These are phyloP conservation scores for Taxillus chinensis DNA, from an alignment of 164 flowering plant genomes.

Conservation along the genomic window DNA sequence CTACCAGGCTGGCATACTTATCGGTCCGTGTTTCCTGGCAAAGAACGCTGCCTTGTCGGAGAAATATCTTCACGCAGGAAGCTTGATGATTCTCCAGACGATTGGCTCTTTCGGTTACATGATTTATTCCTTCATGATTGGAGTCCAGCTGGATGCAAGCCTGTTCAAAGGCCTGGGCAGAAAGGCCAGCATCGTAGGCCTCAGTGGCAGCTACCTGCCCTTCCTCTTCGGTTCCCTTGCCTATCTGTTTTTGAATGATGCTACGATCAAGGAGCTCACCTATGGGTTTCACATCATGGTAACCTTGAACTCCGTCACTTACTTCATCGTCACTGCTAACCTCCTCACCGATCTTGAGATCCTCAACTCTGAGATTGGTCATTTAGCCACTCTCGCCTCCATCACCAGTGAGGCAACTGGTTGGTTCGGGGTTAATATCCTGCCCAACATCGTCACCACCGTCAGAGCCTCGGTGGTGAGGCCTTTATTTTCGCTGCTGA, in stretches of 20 bases:
- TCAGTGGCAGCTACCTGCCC: not conserved
- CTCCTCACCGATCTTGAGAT: not conserved
- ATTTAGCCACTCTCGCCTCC: slow-evolving; percentile 6
- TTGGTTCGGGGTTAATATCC: not conserved
- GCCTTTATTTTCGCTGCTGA: not conserved
- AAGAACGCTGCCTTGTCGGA: not conserved
- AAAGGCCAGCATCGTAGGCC: not conserved
- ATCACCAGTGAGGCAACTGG: not conserved
- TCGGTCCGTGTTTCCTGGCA: not conserved
- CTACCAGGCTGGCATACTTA: not conserved
- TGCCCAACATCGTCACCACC: not conserved
- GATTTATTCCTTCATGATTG: not conserved
- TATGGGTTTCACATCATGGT: not conserved
- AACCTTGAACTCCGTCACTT: not conserved
- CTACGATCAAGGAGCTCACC: not conserved
- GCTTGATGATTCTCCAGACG: not conserved
- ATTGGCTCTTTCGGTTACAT: not conserved
- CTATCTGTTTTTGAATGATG: not conserved
- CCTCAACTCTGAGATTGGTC: not conserved
- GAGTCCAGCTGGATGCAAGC: not conserved
- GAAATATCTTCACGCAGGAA: not conserved
- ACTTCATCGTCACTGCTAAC: not conserved
- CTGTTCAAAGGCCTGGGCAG: not conserved
- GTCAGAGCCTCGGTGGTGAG: not conserved
- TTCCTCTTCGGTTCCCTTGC: not conserved